These are phyloP conservation scores for Pouteria glomerata DNA, from an alignment of 148 eudicot species.

Conservation along the genomic window DNA sequence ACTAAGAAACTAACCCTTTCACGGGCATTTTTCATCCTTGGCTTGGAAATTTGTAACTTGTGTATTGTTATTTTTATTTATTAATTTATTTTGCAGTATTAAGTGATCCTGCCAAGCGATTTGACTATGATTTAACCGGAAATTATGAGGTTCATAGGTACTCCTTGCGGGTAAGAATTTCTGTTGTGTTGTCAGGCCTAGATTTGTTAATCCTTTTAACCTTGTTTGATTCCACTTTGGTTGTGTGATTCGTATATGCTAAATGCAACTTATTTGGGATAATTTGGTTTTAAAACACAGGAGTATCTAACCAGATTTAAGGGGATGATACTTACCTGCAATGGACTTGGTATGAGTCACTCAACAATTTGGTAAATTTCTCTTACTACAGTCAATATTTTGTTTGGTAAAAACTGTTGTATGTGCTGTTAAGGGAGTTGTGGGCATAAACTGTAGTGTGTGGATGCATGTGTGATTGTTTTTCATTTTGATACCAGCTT, in stretches of 20 bases:
- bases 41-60: neutral
- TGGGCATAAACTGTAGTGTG: neutral
- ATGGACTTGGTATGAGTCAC: slow-evolving; percentile 59
- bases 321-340: slow-evolving; percentile 64
- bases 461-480: neutral
- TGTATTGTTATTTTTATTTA: neutral
- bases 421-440: neutral
- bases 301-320: slow-evolving; percentile 58
- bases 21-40: neutral
- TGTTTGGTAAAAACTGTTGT: neutral
- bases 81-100: slow-evolving; percentile 33
- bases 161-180: slow-evolving; percentile 38
- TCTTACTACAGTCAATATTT: neutral
- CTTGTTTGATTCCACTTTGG: neutral
- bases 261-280: slow-evolving; percentile 7
- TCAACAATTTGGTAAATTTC: slow-evolving; percentile 34
- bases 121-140: slow-evolving; percentile 55
- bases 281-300: slow-evolving; percentile 20
- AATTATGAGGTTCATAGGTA: slow-evolving; percentile 53
- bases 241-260: neutral
- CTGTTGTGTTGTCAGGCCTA: neutral
- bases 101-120: slow-evolving; percentile 54
- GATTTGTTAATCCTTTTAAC: neutral
- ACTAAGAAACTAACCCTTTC: slow-evolving; percentile 1
- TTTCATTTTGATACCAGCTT: neutral